Evolutionary conservation across 2,329 filamentous ascomycete genomes (phyloP).

Genomic region (Coniosporium tulheliwenetii): DNA sequence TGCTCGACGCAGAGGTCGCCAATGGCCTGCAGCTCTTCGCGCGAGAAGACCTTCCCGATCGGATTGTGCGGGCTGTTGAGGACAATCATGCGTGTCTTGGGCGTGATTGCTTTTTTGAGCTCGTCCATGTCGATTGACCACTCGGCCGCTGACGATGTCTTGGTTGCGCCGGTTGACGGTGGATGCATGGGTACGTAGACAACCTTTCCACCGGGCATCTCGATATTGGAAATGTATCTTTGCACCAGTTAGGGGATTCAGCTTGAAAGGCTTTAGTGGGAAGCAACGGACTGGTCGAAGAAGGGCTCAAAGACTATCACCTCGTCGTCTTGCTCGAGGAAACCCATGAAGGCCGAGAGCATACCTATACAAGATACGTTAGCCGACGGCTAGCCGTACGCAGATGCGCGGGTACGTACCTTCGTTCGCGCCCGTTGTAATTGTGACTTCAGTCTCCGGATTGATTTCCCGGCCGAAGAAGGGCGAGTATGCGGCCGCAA

Average conservation of each 20-base stretch:
- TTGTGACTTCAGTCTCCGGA: conserved; percentile 82
- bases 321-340: conserved; percentile 86
- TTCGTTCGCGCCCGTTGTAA: conserved; percentile 86
- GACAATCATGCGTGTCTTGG: conserved; percentile 92
- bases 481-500: conserved; percentile 83
- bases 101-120: conserved; percentile 66
- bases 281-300: conserved; percentile 65
- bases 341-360: conserved; percentile 95
- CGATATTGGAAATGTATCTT: conserved; percentile 89
- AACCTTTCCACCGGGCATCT: conserved; percentile 92
- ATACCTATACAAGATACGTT: conserved; percentile 41
- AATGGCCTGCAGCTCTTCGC: conserved; percentile 67
- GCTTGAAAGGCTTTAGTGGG: background rate
- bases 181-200: conserved; percentile 93
- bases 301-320: conserved; percentile 98
- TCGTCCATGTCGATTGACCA: conserved; percentile 80
- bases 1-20: conserved; percentile 83
- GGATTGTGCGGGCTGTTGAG: conserved; percentile 85
- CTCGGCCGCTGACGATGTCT: conserved; percentile 71
- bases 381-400: background rate
- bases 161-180: conserved; percentile 59
- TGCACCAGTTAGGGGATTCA: background rate
- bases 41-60: conserved; percentile 87
- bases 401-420: conserved; percentile 20
- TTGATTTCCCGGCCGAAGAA: conserved; percentile 71